These are phyloP conservation scores for Pterocarpus santalinus DNA, from an alignment of 306 rosid genomes.

Conservation along the genomic window DNA sequence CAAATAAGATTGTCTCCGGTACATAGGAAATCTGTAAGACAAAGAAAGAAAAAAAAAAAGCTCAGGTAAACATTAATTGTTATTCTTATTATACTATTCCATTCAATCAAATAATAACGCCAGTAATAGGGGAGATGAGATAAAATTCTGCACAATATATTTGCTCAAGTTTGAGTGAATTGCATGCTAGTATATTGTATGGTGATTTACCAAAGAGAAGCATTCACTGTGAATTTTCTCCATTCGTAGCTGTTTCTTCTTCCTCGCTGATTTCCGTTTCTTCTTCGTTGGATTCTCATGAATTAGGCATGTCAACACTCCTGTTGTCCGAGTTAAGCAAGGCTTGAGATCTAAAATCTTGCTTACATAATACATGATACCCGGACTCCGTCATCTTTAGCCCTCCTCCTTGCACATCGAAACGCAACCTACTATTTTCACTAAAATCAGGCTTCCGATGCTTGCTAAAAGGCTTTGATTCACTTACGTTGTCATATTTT, in stretches of 20 bases:
- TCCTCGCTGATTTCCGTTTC: not conserved
- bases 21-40: too few relatives aligned
- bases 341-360: conserved; percentile 14
- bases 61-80: too few relatives aligned
- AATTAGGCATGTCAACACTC: not conserved
- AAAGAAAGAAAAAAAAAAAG: too few relatives aligned
- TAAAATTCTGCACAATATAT: not conserved
- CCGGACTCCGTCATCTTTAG: conserved; percentile 3
- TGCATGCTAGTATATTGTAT: not conserved
- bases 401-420: not conserved
- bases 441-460: conserved; percentile 32
- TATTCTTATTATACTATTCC: too few relatives aligned
- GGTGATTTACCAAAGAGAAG: conserved; percentile 16
- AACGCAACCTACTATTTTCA: conserved; percentile 23
- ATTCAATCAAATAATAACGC: too few relatives aligned
- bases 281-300: not conserved
- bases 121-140: not conserved
- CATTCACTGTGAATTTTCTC: not conserved
- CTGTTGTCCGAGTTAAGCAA: not conserved
- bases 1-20: too few relatives aligned
- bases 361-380: conserved; percentile 15
- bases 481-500: not conserved
- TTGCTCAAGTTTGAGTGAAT: not conserved
- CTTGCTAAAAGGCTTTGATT: conserved; percentile 32
- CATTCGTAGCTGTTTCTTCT: not conserved